phyloP scores from a whole-genome alignment of 2,329 filamentous ascomycete genomes.

The Talaromyces sp. region DNA sequence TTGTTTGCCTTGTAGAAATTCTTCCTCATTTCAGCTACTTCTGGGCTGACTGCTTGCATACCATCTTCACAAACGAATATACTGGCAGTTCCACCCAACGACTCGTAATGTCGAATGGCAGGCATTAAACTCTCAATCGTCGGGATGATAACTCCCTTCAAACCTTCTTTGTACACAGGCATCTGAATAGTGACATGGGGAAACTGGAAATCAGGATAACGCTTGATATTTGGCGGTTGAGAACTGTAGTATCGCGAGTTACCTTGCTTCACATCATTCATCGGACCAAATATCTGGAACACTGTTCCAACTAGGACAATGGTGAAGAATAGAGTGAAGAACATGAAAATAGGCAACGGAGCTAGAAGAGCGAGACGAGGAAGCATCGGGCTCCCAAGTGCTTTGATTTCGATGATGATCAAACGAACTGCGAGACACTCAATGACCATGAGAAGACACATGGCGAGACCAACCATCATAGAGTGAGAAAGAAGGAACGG shows the following conservation, averaged over 20 bases:
- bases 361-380: conserved; percentile 10
- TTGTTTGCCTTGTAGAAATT: conserved; percentile 49
- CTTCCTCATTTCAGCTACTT: conserved; percentile 41
- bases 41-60: conserved; percentile 34
- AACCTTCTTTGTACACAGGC: conserved; percentile 82
- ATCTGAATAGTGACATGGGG: conserved; percentile 68
- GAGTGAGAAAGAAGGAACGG: conserved; percentile 11
- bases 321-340: conserved; percentile 11
- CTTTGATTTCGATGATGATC: conserved; percentile 11
- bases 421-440: conserved; percentile 10
- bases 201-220: conserved; percentile 8
- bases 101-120: conserved; percentile 56
- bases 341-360: conserved; percentile 11
- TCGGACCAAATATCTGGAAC: conserved; percentile 10
- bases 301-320: conserved; percentile 10
- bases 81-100: conserved; percentile 41
- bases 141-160: conserved; percentile 62
- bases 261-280: conserved; percentile 10
- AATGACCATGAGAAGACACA: conserved; percentile 12
- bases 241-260: conserved; percentile 12
- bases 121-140: conserved; percentile 54
- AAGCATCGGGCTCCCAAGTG: conserved; percentile 7
- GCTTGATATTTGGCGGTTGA: conserved; percentile 9
- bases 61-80: conserved; percentile 39
- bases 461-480: conserved; percentile 11